Evolutionary conservation across 1,139 yeast species (phyloP), one percentile per base, ranked within the genome.

Genomic region (Candida glucosophila): DNA sequence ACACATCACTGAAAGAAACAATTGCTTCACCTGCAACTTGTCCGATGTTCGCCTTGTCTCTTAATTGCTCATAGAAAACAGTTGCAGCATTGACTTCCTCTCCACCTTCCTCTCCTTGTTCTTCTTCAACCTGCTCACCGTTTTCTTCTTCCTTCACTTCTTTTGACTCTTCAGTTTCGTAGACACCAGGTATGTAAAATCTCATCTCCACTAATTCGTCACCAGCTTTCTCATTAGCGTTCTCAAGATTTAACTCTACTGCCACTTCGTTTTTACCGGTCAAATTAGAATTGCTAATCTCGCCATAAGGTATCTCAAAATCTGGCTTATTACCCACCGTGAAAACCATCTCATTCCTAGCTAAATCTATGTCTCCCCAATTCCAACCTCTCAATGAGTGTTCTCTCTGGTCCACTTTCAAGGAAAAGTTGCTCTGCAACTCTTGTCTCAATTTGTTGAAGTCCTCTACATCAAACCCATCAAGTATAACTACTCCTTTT

Each of bases 331-430:
- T 86, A 44, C 82, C 83, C 18, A 88, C 77, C 30, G 77, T 77
- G 55, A 92, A 88, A 17, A 85, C 72, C 54, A 90, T 63, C 50
- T 90, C 98, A 41, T 86, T 83, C 47, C 95, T 73, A 9, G 94
- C 95, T 51, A 92, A 73, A 49, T 88, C 95, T 7, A 90, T 68
- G 36, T 78, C 77, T 29, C 99, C 99, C 98, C 98, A 90, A 53
- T 90, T 90, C 98, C 98, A 90, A 21, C 99, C 99, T 55, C 96
- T 73, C 40, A 90, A 61, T 5, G 96, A 81, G 52, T 90, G 98
- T 43, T 90, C 97, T 43, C 68, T 74, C 36, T 72, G 78, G 41
- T 90, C 97, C 35, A 92, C 64, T 28, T 70, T 69, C 26, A 83
- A 62, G 30, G 58, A 65, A 54, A 86, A 85, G 44, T 81, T 73